These are phyloP conservation scores for Talaromyces marneffei DNA, from an alignment of 2,329 filamentous ascomycete genomes.

Conservation along the genomic window DNA sequence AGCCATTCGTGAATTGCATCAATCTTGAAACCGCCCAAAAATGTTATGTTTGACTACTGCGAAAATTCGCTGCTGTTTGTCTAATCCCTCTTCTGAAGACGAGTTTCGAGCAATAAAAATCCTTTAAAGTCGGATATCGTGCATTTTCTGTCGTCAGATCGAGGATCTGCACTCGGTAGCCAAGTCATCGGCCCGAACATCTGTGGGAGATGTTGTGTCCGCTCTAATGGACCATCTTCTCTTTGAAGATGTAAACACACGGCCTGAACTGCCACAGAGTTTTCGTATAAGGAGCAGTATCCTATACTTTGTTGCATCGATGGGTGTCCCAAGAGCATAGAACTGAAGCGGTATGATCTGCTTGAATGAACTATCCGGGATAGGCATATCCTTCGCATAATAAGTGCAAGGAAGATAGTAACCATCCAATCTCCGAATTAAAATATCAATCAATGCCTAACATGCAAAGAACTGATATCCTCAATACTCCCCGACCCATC, in stretches of 20 bases:
- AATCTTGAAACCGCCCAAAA: no score
- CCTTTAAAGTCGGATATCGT: no score
- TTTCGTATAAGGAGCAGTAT: not conserved
- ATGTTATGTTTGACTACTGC: not conserved
- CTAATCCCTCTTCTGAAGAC: no score
- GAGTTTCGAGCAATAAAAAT: no score
- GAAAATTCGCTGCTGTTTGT: not conserved
- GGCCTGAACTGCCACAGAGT: no score
- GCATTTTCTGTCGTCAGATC: not conserved
- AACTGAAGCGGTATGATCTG: not conserved
- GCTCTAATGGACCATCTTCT: not conserved
- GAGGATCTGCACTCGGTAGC: not conserved
- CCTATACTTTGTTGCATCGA: not conserved
- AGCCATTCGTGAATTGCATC: no score
- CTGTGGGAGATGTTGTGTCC: not conserved
- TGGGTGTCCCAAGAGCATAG: not conserved
- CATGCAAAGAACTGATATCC: conserved; percentile 40
- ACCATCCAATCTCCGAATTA: no score
- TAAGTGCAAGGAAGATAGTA: not conserved
- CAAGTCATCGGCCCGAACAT: not conserved
- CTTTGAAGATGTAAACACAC: no score
- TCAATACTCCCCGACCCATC: conserved; percentile 44
- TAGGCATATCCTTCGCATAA: not conserved
- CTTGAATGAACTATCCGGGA: not conserved
- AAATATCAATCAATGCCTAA: conserved; percentile 28